phyloP scores from a whole-genome alignment of 2,329 filamentous ascomycete species.

The Nigrospora oryzae region DNA sequence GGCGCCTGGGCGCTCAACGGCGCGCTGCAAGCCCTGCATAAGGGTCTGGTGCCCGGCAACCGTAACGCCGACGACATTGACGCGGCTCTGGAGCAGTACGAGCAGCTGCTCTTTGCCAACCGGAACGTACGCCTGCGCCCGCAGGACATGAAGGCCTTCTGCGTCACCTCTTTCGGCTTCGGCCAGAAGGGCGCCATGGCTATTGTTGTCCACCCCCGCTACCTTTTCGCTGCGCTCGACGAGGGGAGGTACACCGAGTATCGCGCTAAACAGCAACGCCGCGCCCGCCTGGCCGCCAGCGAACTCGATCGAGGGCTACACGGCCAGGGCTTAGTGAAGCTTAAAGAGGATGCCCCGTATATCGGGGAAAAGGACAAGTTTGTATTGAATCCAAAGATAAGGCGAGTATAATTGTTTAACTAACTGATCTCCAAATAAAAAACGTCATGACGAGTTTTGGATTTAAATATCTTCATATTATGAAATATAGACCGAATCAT shows the following conservation, averaged over 20 bases:
- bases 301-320: not conserved
- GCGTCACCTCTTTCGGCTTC: too few relatives aligned
- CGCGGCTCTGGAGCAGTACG: constrained; percentile 57
- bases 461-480: too few relatives aligned
- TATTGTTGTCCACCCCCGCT: not conserved
- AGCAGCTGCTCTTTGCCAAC: constrained; percentile 82
- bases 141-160: constrained; percentile 27
- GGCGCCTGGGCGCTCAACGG: constrained; percentile 27
- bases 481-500: too few relatives aligned
- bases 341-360: not conserved
- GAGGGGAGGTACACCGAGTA: not conserved
- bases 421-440: too few relatives aligned
- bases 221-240: not conserved
- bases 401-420: too few relatives aligned
- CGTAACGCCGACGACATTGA: too few relatives aligned
- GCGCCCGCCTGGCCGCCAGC: not conserved
- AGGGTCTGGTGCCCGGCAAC: too few relatives aligned
- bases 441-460: too few relatives aligned
- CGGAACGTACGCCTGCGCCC: too few relatives aligned
- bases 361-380: too few relatives aligned
- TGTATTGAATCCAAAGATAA: too few relatives aligned
- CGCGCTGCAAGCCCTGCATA: too few relatives aligned
- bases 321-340: not conserved
- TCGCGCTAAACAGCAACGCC: not conserved
- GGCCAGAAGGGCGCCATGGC: not conserved